phyloP scores from a whole-genome alignment of 257 asterid species.

The Ballota nigra region DNA sequence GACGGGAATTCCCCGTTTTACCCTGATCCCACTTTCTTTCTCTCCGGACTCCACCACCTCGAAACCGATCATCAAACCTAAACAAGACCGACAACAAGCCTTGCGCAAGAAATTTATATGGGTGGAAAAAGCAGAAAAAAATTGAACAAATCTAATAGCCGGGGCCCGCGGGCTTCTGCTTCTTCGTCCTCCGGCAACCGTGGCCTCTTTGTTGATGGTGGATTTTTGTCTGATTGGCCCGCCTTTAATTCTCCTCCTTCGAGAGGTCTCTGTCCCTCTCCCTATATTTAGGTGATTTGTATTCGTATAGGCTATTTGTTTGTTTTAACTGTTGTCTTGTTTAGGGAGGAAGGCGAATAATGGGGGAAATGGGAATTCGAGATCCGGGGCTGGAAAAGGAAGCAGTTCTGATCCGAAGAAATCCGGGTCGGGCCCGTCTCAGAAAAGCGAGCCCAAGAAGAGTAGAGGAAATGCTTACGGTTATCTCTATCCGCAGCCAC shows the following conservation, averaged over 20 bases:
- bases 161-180: conserved; percentile 30
- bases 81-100: no score
- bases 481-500: conserved; percentile 65
- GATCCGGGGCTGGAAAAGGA: conserved; percentile 43
- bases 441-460: conserved; percentile 31
- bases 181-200: conserved; percentile 41
- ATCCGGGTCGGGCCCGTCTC: conserved; percentile 30
- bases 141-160: conserved; percentile 44
- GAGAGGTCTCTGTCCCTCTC: conserved; percentile 44
- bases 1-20: no score
- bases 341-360: conserved; percentile 45
- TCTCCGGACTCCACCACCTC: no score
- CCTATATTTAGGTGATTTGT: background rate
- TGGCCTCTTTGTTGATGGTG: conserved; percentile 77
- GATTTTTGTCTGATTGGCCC: conserved; percentile 76
- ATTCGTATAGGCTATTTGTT: background rate
- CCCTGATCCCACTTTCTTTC: no score
- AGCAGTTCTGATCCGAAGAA: conserved; percentile 25
- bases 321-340: conserved; percentile 5
- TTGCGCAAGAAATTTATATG: no score
- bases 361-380: conserved; percentile 44
- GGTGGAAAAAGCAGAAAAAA: conserved; percentile 53
- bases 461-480: conserved; percentile 45
- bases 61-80: no score
- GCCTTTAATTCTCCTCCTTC: conserved; percentile 58